Base-by-base conservation (phyloP, 2,329 filamentous ascomycete species). In the Alternaria postmessia region DNA sequence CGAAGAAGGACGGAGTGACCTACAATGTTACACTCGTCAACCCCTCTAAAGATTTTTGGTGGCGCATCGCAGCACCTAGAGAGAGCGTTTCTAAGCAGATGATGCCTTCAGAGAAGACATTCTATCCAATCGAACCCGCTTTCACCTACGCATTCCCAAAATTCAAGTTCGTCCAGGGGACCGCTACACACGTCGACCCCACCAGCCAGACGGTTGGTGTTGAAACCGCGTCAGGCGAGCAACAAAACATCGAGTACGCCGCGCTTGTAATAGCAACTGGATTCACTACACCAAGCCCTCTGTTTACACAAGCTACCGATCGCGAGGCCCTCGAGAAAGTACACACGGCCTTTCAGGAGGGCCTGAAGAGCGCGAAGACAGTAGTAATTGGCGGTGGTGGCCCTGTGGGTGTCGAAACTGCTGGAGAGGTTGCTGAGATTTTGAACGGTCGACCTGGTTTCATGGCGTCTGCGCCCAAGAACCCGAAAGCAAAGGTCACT, bases 191-290 rank as follows among this genome's bases (percentile, higher is more conserved):
- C 3, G 75, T 88, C 26, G 81, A 87, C 59, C 64, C 78, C 0
- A 71, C 77, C 7, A 74, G 67, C 3, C 82, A 84, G 51, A 83
- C 76, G 0, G 81, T 88, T 4, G 69, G 71, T 32, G 68, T 77
- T 3, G 67, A 66, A 20, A 79, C 75, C 18, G 76, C 70, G 20
- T 71, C 73, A 22, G 74, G 67, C 59, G 75, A 71, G 57, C 69
- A 72, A 42, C 67, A 68, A 44, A 67, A 64, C 8, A 68, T 87
- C 26, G 68, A 78, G 5, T 88, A 85, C 69, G 80, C 84, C 54
- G 81, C 84, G 12, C 80, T 88, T 8, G 79, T 88, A 41, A 84
- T 88, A 63, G 85, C 85, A 3, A 86, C 85, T 1, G 86, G 86
- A 3, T 81, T 84, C 24, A 80, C 75, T 14, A 84, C 85, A 1